Conservation (phyloP, 2,329 filamentous ascomycete genomes). For the Paramyrothecium sp. region DNA sequence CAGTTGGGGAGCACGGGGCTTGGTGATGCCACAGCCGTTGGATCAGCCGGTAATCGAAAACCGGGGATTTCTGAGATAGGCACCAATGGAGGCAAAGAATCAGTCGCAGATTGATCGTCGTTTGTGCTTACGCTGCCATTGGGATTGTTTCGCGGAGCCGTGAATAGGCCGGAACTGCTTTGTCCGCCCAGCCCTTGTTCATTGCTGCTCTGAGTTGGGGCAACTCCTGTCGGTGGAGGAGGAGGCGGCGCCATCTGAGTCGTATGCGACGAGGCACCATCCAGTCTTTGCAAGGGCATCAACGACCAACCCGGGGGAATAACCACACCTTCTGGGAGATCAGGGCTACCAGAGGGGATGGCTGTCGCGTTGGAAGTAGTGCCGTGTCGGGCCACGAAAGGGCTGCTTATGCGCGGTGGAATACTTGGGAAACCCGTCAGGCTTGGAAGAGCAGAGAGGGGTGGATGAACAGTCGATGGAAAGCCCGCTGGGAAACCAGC, state of each 20-base stretch:
- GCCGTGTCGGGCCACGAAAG: constrained; percentile 47
- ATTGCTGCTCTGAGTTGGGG: constrained; percentile 11
- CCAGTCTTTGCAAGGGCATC: constrained; percentile 57
- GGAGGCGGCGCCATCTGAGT: constrained; percentile 17
- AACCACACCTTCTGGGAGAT: constrained; percentile 62
- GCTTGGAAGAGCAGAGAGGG: constrained; percentile 12
- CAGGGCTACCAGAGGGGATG: constrained; percentile 59
- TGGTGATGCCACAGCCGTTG: constrained; percentile 41
- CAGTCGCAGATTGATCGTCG: constrained; percentile 9
- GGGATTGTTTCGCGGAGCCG: background rate
- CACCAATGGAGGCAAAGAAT: background rate
- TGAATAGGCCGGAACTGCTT: background rate
- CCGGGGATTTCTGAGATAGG: constrained; percentile 10
- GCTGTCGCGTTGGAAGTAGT: constrained; percentile 42
- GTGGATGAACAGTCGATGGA: constrained; percentile 14
- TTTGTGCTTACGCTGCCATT: constrained; percentile 11
- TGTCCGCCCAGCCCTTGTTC: constrained; percentile 8
- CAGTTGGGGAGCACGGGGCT: constrained; percentile 49
- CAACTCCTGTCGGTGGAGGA: constrained; percentile 16
- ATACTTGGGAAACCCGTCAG: constrained; percentile 19
- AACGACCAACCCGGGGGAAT: constrained; percentile 66
- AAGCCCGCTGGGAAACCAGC: constrained; percentile 11
- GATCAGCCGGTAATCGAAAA: constrained; percentile 12
- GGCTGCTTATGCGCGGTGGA: constrained; percentile 35
- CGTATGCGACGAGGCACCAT: constrained; percentile 26